A percentile compares a stretch with the other conserved stretches of the same genome.
These are phyloP conservation scores for Phialemonium atrogriseum DNA, from an alignment of 2,329 filamentous ascomycete species.

Conservation along the genomic window DNA sequence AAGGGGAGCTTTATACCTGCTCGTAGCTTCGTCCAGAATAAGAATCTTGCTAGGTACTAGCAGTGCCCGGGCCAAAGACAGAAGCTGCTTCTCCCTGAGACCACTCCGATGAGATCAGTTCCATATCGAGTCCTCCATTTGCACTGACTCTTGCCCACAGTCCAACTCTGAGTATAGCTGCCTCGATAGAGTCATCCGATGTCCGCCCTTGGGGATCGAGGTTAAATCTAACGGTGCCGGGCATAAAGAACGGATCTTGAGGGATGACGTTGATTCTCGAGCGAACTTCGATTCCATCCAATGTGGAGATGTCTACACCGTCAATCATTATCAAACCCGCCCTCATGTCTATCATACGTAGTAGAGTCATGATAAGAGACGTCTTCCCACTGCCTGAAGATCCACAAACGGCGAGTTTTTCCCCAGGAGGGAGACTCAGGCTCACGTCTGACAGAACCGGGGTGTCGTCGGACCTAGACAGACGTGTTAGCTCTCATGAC, in stretches of 20 bases:
- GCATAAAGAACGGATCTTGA: constrained; percentile 40
- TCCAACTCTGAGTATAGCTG: constrained; percentile 6
- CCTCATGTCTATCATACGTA: constrained; percentile 41
- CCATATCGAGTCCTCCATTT: constrained; percentile 20
- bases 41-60: constrained; percentile 29
- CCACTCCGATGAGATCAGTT: too few relatives aligned
- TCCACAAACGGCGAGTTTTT: constrained; percentile 83
- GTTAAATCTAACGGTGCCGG: constrained; percentile 38
- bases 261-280: constrained; percentile 30
- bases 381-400: constrained; percentile 92
- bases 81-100: constrained; percentile 39
- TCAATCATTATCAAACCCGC: constrained; percentile 35
- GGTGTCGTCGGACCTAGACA: too few relatives aligned
- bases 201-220: constrained; percentile 31
- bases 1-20: constrained; percentile 15
- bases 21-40: constrained; percentile 33
- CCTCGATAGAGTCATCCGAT: constrained; percentile 19
- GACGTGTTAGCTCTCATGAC: too few relatives aligned
- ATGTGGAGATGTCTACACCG: constrained; percentile 22
- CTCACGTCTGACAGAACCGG: constrained; percentile 68
- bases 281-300: constrained; percentile 14
- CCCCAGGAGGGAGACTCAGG: constrained; percentile 69
- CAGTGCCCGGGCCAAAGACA: constrained; percentile 37
- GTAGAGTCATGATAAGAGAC: constrained; percentile 83
- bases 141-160: constrained; percentile 20